Conservation (phyloP, 2,329 filamentous ascomycete genomes). For the Aspergillus niger region DNA sequence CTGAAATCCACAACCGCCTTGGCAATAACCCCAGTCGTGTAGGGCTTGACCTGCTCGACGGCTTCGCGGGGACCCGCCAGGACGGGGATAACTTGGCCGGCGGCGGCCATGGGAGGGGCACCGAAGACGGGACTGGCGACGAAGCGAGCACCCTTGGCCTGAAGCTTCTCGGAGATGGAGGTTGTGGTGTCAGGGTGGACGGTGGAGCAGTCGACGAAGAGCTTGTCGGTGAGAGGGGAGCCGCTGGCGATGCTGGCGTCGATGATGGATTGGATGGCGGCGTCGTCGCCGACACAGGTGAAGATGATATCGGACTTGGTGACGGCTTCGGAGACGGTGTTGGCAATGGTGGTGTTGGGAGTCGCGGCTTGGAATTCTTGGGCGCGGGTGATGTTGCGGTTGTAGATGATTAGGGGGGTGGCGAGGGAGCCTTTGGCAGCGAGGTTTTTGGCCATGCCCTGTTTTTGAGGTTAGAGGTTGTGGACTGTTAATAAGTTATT, state of each 20-base stretch:
- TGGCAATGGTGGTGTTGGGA: not conserved
- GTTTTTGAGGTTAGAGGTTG: not conserved
- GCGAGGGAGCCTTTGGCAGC: not conserved
- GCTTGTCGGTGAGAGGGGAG: not conserved
- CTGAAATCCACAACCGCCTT: not conserved
- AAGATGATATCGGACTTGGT: slow-evolving; percentile 6
- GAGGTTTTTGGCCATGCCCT: slow-evolving; percentile 4
- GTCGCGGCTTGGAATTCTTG: not conserved
- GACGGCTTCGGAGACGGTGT: not conserved
- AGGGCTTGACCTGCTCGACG: not conserved
- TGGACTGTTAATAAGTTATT: not conserved
- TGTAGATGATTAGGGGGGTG: slow-evolving; percentile 1
- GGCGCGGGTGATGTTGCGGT: not conserved
- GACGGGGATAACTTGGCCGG: slow-evolving; percentile 1
- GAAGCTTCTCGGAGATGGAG: not conserved
- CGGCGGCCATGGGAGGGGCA: not conserved
- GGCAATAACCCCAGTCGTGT: not conserved
- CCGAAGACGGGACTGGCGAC: slow-evolving; percentile 6
- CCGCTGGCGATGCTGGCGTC: slow-evolving; percentile 1
- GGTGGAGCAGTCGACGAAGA: slow-evolving; percentile 6
- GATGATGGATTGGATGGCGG: not conserved
- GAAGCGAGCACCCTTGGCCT: not conserved
- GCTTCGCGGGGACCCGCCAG: not conserved
- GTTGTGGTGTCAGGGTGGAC: slow-evolving; percentile 1
- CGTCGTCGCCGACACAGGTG: slow-evolving; percentile 2